phyloP scores from a whole-genome alignment of 2,329 filamentous ascomycete genomes.

The Westerdykella aurantiaca region DNA sequence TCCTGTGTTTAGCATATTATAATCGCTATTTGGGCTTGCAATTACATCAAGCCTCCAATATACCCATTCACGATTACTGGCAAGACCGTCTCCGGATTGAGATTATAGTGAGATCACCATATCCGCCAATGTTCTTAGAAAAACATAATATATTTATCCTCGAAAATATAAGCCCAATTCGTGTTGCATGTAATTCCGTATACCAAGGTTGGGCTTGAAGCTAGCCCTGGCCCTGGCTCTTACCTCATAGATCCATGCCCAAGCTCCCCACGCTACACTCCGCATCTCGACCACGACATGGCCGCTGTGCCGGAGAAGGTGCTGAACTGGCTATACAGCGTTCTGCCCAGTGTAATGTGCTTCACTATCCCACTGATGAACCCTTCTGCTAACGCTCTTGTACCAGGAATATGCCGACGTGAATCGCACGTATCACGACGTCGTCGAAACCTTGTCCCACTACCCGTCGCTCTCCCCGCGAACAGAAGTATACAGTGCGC shows the following conservation, averaged over 20 bases:
- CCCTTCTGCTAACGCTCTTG: constrained; percentile 1
- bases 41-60: constrained; percentile 6
- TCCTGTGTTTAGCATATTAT: constrained; percentile 15
- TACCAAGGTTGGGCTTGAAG: too few relatives aligned
- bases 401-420: constrained; percentile 84
- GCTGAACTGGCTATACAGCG: constrained; percentile 91
- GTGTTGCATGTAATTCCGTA: neutral
- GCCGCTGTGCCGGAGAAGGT: constrained; percentile 78
- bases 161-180: too few relatives aligned
- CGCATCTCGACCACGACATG: constrained; percentile 37
- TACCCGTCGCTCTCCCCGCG: constrained; percentile 75
- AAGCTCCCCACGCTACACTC: constrained; percentile 11
- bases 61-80: too few relatives aligned
- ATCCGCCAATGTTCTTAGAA: too few relatives aligned
- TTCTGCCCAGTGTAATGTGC: constrained; percentile 54
- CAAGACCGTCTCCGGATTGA: too few relatives aligned
- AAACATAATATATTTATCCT: too few relatives aligned
- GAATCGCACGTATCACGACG: constrained; percentile 86
- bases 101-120: too few relatives aligned
- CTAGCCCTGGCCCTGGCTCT: too few relatives aligned
- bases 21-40: constrained; percentile 8
- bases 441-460: constrained; percentile 72
- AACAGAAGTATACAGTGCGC: constrained; percentile 90
- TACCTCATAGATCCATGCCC: too few relatives aligned
- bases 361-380: neutral